A percentile compares a stretch with the other conserved stretches of the same genome.
phyloP scores from a whole-genome alignment of 2,329 filamentous ascomycete species.

The Beauveria sp. region DNA sequence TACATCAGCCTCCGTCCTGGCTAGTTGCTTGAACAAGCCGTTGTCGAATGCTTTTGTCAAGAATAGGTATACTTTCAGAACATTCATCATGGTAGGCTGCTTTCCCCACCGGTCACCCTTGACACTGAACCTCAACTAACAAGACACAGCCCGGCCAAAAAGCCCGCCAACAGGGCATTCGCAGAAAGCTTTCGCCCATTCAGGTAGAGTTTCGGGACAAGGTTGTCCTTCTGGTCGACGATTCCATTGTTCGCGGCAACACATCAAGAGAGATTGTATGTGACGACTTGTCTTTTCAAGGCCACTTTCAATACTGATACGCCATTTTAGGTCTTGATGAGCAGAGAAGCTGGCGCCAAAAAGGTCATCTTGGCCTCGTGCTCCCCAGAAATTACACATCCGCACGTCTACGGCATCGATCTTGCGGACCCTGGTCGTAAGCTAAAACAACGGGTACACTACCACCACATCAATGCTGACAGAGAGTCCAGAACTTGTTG shows the following conservation, averaged over 20 bases:
- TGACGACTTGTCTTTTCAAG: background rate
- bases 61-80: conserved; percentile 59
- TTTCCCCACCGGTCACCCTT: too few relatives aligned
- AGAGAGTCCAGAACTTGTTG: conserved; percentile 24
- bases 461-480: background rate
- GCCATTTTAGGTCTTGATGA: conserved; percentile 46
- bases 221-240: conserved; percentile 75
- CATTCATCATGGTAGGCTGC: conserved; percentile 49
- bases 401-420: conserved; percentile 57
- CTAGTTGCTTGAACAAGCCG: conserved; percentile 62
- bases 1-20: conserved; percentile 66
- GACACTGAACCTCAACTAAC: background rate
- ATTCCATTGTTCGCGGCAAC: conserved; percentile 75
- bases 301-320: background rate
- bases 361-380: conserved; percentile 78
- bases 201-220: conserved; percentile 71
- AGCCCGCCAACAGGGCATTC: conserved; percentile 71
- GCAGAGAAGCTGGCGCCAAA: conserved; percentile 70
- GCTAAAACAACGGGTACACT: background rate
- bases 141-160: conserved; percentile 54
- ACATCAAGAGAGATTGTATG: conserved; percentile 49
- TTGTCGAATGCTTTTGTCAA: conserved; percentile 77
- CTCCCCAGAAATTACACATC: conserved; percentile 71
- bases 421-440: conserved; percentile 25
- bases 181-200: conserved; percentile 79